These are phyloP conservation scores for Aspergillus transmontanensis DNA, from an alignment of 2,329 filamentous ascomycete genomes.

Conservation along the genomic window DNA sequence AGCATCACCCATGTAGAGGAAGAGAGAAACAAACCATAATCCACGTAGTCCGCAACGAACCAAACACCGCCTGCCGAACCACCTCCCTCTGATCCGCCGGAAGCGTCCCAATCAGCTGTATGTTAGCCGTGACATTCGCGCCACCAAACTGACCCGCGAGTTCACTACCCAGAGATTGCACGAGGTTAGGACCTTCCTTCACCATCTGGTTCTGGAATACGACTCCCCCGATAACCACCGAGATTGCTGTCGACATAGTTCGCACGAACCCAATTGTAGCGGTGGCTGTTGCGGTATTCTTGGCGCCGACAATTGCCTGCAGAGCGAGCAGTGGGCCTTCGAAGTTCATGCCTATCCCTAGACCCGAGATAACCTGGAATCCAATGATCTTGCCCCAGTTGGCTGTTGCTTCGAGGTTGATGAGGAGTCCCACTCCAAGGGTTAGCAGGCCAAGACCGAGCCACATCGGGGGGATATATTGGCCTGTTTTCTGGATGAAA, in stretches of 20 bases:
- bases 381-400: conserved; percentile 40
- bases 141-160: neutral
- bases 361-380: conserved; percentile 50
- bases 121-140: neutral
- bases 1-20: neutral
- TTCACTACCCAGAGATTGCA: neutral
- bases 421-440: conserved; percentile 67
- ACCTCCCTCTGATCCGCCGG: neutral
- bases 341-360: conserved; percentile 54
- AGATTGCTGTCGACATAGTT: conserved; percentile 66
- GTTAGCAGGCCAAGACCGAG: conserved; percentile 61
- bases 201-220: conserved; percentile 65
- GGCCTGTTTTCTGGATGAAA: conserved; percentile 72
- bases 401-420: conserved; percentile 51
- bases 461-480: conserved; percentile 64
- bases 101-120: neutral
- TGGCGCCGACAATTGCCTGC: conserved; percentile 50
- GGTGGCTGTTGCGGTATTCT: conserved; percentile 51
- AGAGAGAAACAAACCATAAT: neutral
- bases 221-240: conserved; percentile 70
- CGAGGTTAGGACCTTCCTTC: neutral
- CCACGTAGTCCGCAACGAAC: neutral
- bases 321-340: conserved; percentile 56
- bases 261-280: conserved; percentile 57
- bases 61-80: neutral